These are phyloP conservation scores for Calvatia gigantea DNA, from an alignment of 768 basidiomycete genomes.

Conservation along the genomic window DNA sequence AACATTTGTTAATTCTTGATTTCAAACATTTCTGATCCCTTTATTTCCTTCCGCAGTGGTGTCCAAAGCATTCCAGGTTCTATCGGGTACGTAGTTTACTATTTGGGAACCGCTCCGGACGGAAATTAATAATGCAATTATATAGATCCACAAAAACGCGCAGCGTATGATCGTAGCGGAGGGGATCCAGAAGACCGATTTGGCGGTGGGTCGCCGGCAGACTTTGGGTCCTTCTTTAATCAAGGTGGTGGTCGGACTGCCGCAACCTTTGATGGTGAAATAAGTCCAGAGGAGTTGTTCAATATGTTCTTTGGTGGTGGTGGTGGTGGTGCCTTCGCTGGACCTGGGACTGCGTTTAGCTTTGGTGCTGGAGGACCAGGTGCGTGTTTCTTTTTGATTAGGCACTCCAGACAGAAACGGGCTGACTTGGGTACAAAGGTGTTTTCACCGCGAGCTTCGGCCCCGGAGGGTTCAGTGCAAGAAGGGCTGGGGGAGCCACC, in stretches of 20 bases:
- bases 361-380: conserved; percentile 55
- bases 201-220: conserved; percentile 58
- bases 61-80: conserved; percentile 93
- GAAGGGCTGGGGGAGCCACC: conserved; percentile 17
- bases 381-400: conserved; percentile 23
- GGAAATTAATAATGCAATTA: not conserved
- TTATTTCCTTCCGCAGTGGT: conserved; percentile 61
- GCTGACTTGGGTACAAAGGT: conserved; percentile 21
- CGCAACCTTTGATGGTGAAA: conserved; percentile 70
- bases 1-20: conserved; percentile 24
- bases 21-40: conserved; percentile 9
- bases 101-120: not conserved
- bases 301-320: conserved; percentile 97
- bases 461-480: conserved; percentile 62
- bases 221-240: conserved; percentile 14
- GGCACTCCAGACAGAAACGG: too few relatives aligned
- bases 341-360: conserved; percentile 19
- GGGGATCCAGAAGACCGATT: conserved; percentile 87
- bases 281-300: conserved; percentile 95
- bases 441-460: conserved; percentile 81
- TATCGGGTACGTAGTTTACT: conserved; percentile 56
- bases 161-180: conserved; percentile 80
- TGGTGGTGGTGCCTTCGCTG: conserved; percentile 36
- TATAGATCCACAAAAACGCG: conserved; percentile 82
- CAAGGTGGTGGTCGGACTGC: conserved; percentile 2